Percentiles rank a stretch among this genome's conserved stretches.
These are phyloP conservation scores for Penicillium salamii DNA, from an alignment of 495 filamentous ascomycete genomes.

Conservation along the genomic window DNA sequence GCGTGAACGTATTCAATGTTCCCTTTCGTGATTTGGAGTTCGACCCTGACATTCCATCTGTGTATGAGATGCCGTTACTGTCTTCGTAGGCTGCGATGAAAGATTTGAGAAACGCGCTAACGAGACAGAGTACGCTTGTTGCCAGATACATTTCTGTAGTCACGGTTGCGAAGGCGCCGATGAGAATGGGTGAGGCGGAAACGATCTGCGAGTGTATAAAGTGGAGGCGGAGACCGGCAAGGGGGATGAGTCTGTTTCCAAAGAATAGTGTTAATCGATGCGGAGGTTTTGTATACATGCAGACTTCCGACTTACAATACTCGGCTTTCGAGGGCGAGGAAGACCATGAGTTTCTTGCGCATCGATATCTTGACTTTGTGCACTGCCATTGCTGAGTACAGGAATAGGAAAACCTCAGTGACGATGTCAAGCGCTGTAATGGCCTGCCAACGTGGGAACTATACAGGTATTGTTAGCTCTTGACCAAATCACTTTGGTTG, in stretches of 20 bases:
- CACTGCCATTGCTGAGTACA: constrained; percentile 17
- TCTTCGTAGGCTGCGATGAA: constrained; percentile 40
- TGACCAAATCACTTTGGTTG: too few relatives aligned
- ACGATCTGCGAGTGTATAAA: constrained; percentile 18
- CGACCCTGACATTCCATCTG: constrained; percentile 9
- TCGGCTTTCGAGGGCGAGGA: constrained; percentile 20
- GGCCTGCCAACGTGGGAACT: constrained; percentile 27
- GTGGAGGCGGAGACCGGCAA: constrained; percentile 21
- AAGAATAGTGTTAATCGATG: too few relatives aligned
- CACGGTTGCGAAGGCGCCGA: constrained; percentile 22
- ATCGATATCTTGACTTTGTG: constrained; percentile 17
- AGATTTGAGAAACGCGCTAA: constrained; percentile 32
- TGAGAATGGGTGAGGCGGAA: constrained; percentile 17
- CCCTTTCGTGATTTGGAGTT: constrained; percentile 1
- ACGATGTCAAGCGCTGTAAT: constrained; percentile 24
- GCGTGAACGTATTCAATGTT: neutral
- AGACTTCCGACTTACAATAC: neutral
- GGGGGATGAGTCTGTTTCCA: constrained; percentile 22
- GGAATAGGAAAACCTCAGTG: constrained; percentile 18
- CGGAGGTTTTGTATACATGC: too few relatives aligned
- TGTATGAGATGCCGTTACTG: constrained; percentile 30
- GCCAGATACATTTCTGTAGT: constrained; percentile 25
- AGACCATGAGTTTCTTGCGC: constrained; percentile 14
- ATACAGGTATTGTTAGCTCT: neutral
- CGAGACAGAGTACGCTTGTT: constrained; percentile 21